Evolutionary conservation across 129 eudicot genomes (phyloP).

Genomic region (Dittrichia graveolens): DNA sequence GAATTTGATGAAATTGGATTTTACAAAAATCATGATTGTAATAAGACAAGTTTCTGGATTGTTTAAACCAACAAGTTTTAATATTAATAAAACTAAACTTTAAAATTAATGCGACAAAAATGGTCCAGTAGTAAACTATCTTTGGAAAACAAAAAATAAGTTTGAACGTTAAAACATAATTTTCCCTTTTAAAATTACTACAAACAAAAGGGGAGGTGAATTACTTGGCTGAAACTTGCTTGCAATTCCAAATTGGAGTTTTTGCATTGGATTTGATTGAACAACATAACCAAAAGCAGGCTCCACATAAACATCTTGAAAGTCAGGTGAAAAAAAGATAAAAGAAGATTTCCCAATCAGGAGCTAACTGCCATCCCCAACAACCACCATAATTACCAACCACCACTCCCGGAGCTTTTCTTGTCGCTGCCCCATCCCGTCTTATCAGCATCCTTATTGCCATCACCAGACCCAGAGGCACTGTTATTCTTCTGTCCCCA

Average conservation of each 20-base stretch:
- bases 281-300: conserved; percentile 5
- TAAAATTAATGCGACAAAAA: too few species aligned
- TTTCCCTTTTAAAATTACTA: too few species aligned
- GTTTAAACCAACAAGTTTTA: too few species aligned
- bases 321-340: conserved; percentile 8
- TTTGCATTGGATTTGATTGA: conserved; percentile 19
- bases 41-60: too few species aligned
- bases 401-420: conserved; percentile 34
- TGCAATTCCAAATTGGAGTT: neutral
- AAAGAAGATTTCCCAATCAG: neutral
- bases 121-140: too few species aligned
- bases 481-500: conserved; percentile 18
- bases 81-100: too few species aligned
- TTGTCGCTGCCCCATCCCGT: conserved; percentile 43
- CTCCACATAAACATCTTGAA: conserved; percentile 24
- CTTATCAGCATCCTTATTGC: conserved; percentile 15
- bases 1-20: too few species aligned
- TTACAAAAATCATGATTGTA: too few species aligned
- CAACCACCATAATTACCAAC: conserved; percentile 14
- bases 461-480: conserved; percentile 5
- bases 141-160: too few species aligned
- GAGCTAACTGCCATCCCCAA: conserved; percentile 26
- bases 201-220: too few species aligned
- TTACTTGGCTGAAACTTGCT: neutral
- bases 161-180: too few species aligned